Evolutionary conservation across 805 yeast species (phyloP).

Genomic region (Brettanomyces bruxellensis): DNA sequence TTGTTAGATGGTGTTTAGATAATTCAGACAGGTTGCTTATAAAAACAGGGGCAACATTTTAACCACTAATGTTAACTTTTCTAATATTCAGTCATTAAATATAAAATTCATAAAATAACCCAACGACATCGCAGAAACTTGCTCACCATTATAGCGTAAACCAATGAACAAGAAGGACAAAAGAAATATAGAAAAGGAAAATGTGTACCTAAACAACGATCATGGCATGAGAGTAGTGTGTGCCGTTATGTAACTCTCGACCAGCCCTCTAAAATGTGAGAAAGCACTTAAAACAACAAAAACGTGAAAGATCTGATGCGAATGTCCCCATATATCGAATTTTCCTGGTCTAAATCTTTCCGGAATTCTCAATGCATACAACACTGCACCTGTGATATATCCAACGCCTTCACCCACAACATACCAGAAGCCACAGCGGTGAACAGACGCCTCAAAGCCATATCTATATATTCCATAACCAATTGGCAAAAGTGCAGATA

Average conservation of each 20-base stretch:
- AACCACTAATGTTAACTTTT: constrained; percentile 2
- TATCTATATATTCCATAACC: constrained; percentile 37
- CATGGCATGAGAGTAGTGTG: constrained; percentile 19
- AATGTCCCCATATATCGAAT: constrained; percentile 66
- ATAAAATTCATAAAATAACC: neutral
- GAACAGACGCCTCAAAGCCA: constrained; percentile 41
- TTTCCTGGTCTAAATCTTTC: constrained; percentile 57
- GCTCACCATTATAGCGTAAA: neutral
- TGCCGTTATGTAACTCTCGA: constrained; percentile 43
- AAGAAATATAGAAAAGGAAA: neutral
- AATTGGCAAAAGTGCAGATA: constrained; percentile 69
- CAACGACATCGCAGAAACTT: neutral
- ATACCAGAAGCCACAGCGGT: constrained; percentile 51
- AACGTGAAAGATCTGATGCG: constrained; percentile 79
- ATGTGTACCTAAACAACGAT: neutral
- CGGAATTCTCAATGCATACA: constrained; percentile 75
- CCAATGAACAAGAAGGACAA: neutral
- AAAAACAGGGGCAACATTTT: constrained; percentile 63
- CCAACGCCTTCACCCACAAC: constrained; percentile 61
- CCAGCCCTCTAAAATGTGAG: constrained; percentile 61
- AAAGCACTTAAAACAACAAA: constrained; percentile 69
- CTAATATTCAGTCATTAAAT: neutral
- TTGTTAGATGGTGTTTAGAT: constrained; percentile 69
- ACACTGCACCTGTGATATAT: constrained; percentile 69
- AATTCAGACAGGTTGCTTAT: constrained; percentile 66